These are phyloP conservation scores for Zychaea mexicana DNA, from an alignment of 371 early-diverging fungal species.

Conservation along the genomic window DNA sequence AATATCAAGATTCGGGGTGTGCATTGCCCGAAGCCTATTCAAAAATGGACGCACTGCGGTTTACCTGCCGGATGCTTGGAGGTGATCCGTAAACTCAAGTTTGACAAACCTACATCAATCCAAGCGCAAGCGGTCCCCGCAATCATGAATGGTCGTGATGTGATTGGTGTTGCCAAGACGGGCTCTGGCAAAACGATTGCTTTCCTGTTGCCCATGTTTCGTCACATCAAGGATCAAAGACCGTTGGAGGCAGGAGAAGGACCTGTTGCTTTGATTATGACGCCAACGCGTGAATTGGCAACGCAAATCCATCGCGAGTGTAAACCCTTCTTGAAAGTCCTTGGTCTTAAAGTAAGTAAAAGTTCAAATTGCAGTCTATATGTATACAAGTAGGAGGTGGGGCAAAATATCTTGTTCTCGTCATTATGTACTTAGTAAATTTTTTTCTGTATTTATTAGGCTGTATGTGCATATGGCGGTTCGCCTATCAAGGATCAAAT, in stretches of 20 bases:
- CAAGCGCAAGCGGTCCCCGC: slow-evolving; percentile 99
- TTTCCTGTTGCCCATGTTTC: slow-evolving; percentile 94
- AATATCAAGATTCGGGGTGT: slow-evolving; percentile 92
- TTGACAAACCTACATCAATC: slow-evolving; percentile 90
- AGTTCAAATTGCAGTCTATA: neutral
- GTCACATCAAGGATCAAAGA: slow-evolving; percentile 96
- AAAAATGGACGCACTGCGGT: slow-evolving; percentile 97
- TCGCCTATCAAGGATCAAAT: slow-evolving; percentile 98
- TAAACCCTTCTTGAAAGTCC: slow-evolving; percentile 82
- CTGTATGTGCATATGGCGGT: slow-evolving; percentile 98
- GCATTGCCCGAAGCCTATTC: slow-evolving; percentile 91
- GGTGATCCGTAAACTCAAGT: slow-evolving; percentile 82
- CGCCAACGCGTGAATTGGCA: slow-evolving; percentile 99
- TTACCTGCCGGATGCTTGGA: slow-evolving; percentile 73
- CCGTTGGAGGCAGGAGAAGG: slow-evolving; percentile 87
- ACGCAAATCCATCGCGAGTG: slow-evolving; percentile 97
- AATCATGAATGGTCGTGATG: slow-evolving; percentile 95
- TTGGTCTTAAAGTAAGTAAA: slow-evolving; percentile 60
- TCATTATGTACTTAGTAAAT: neutral
- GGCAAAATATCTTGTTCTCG: neutral
- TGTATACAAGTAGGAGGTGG: neutral
- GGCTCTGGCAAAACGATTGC: slow-evolving; percentile 99
- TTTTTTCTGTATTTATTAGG: slow-evolving; percentile 35
- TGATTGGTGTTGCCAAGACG: slow-evolving; percentile 99
- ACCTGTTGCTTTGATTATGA: slow-evolving; percentile 96